Evolutionary conservation across 1,139 yeast genomes (phyloP), one percentile per base, ranked within the genome.

Genomic region (Taiozyma onychis): DNA sequence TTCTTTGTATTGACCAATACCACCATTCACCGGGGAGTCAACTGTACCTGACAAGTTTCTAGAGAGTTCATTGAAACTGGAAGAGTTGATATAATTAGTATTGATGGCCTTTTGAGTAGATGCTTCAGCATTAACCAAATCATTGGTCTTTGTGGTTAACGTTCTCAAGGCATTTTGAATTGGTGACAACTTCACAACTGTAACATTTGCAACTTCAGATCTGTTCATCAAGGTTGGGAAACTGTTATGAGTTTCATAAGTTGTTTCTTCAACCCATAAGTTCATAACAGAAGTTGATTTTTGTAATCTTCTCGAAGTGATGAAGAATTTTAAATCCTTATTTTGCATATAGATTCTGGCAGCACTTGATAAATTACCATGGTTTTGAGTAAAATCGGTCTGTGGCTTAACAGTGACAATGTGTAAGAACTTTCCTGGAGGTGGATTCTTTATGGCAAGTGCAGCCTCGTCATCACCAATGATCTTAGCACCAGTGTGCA

Each of bases 11-110:
- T 87, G 89, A 6, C 89, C 88, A 56, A 89, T 88, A 51, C 97
- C 97, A 39, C 97, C 97, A 66, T 89, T 89, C 11, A 89, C 95
- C 6, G 97, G 97, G 0, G 96, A 83, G 64, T 89, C 96, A 51
- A 89, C 93, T 0, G 97, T 88, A 45, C 97, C 97, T 0, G 93
- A 80, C 49, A 89, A 73, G 58, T 83, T 84, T 68, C 96, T 76
- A 11, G 93, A 86, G 52, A 89, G 74, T 64, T 84, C 90, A 63
- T 78, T 76, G 67, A 86, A 78, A 51, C 80, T 65, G 10, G 83
- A 69, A 8, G 73, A 68, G 53, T 70, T 71, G 48, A 77, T 80
- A 1, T 75, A 73, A 56, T 78, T 78, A 41, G 81, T 84, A 62
- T 75, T 81, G 56, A 80, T 70, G 4, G 81, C 75, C 55, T 76